These are phyloP conservation scores for Crotalaria pallida DNA, from an alignment of 306 rosid species.

Conservation along the genomic window DNA sequence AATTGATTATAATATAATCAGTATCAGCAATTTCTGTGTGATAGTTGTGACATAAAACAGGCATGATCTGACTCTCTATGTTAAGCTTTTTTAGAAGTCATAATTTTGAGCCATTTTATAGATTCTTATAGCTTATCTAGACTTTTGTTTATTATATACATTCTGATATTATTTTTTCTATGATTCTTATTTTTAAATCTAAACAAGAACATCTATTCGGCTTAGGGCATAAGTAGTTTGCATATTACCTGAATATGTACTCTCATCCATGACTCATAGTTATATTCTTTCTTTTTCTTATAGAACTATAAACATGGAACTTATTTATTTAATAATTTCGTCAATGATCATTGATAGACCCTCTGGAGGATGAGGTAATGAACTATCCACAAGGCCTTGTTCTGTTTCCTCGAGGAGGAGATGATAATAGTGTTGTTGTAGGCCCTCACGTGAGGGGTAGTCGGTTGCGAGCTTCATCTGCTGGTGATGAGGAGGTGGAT, in stretches of 20 bases:
- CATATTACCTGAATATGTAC: not conserved
- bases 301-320: not conserved
- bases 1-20: too few relatives aligned
- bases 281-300: not conserved
- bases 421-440: constrained; percentile 61
- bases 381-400: constrained; percentile 86
- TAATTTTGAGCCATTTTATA: not conserved
- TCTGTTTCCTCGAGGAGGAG: constrained; percentile 70
- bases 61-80: not conserved
- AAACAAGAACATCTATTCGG: not conserved
- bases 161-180: not conserved
- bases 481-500: constrained; percentile 84
- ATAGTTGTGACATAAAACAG: not conserved
- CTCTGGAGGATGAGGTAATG: constrained; percentile 65
- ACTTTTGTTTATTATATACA: not conserved
- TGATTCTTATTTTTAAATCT: not conserved
- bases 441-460: constrained; percentile 88
- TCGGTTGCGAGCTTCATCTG: constrained; percentile 82
- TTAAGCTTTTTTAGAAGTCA: not conserved
- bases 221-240: not conserved
- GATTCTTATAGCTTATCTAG: not conserved
- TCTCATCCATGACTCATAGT: not conserved
- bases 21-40: not conserved
- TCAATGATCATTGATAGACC: constrained; percentile 42
- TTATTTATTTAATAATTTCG: not conserved